phyloP scores from a whole-genome alignment of 805 yeast genomes.

The Zygosaccharomyces pseudorouxii region DNA sequence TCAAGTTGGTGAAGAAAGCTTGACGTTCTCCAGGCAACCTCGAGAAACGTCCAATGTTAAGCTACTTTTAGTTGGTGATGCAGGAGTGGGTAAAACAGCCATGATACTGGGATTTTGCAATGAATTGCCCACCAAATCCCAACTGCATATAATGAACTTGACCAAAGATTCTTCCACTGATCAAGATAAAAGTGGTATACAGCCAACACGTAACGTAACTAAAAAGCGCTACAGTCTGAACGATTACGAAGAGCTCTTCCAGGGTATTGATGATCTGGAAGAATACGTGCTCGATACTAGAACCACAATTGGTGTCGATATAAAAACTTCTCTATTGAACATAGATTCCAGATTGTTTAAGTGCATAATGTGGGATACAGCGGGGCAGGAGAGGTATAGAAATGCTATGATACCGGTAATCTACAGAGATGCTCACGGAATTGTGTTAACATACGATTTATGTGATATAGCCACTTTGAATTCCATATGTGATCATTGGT shows the following conservation, averaged over 20 bases:
- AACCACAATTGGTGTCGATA: constrained; percentile 46
- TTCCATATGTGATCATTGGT: constrained; percentile 40
- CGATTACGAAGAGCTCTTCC: constrained; percentile 33
- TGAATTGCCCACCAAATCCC: constrained; percentile 30
- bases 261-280: constrained; percentile 20
- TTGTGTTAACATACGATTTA: constrained; percentile 43
- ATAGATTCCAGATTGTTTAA: constrained; percentile 43
- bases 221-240: constrained; percentile 33
- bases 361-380: constrained; percentile 47
- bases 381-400: constrained; percentile 48
- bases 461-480: constrained; percentile 38
- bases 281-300: constrained; percentile 36
- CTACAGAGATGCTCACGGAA: constrained; percentile 45
- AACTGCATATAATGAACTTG: constrained; percentile 13
- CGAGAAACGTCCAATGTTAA: constrained; percentile 31
- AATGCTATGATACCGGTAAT: constrained; percentile 43
- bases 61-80: constrained; percentile 41
- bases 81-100: constrained; percentile 48
- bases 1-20: constrained; percentile 3
- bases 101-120: constrained; percentile 42
- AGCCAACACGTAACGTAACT: constrained; percentile 6
- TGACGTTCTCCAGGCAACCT: neutral
- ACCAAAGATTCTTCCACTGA: constrained; percentile 5
- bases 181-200: neutral
- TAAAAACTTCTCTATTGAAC: constrained; percentile 41